A percentile compares a stretch with the other conserved stretches of the same genome.
Conservation (phyloP, 768 basidiomycete genomes). For the Pleurotus citrinopileatus region DNA sequence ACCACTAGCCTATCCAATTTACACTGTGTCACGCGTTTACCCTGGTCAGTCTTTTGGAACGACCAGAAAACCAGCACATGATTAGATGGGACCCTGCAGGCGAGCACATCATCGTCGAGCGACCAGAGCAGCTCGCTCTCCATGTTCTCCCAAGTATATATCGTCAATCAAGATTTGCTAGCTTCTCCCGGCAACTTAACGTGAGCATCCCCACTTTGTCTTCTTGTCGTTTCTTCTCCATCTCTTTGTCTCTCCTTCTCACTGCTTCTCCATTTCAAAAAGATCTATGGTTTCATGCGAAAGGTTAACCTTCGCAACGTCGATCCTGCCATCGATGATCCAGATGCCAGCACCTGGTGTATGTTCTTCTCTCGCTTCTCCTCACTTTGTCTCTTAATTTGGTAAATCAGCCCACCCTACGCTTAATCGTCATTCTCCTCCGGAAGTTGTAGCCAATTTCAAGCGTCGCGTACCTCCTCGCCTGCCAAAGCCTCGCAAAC, state of each 20-base stretch:
- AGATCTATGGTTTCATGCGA: constrained; percentile 99
- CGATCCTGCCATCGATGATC: constrained; percentile 92
- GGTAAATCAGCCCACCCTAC: constrained; percentile 74
- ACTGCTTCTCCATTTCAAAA: constrained; percentile 16
- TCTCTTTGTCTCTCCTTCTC: constrained; percentile 20
- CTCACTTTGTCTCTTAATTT: constrained; percentile 16
- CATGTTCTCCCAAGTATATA: constrained; percentile 94
- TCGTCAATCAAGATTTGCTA: constrained; percentile 94
- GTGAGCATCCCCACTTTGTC: constrained; percentile 49
- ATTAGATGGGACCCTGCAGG: constrained; percentile 95
- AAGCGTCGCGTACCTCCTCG: constrained; percentile 95
- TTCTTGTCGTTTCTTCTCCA: no score
- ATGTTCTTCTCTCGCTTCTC: constrained; percentile 34
- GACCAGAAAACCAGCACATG: constrained; percentile 93
- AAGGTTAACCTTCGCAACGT: constrained; percentile 95
- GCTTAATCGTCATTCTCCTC: constrained; percentile 85
- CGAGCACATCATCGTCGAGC: constrained; percentile 93
- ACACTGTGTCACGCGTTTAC: constrained; percentile 16
- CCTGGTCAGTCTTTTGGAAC: constrained; percentile 69
- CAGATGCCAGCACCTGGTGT: constrained; percentile 98
- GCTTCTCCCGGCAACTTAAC: constrained; percentile 97
- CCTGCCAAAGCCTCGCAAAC: constrained; percentile 83
- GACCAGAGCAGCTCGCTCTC: constrained; percentile 89
- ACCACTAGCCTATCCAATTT: constrained; percentile 2
- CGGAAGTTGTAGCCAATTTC: constrained; percentile 90